phyloP scores from a whole-genome alignment of 352 stramenopile genomes.

The Phytopythium litorale region DNA sequence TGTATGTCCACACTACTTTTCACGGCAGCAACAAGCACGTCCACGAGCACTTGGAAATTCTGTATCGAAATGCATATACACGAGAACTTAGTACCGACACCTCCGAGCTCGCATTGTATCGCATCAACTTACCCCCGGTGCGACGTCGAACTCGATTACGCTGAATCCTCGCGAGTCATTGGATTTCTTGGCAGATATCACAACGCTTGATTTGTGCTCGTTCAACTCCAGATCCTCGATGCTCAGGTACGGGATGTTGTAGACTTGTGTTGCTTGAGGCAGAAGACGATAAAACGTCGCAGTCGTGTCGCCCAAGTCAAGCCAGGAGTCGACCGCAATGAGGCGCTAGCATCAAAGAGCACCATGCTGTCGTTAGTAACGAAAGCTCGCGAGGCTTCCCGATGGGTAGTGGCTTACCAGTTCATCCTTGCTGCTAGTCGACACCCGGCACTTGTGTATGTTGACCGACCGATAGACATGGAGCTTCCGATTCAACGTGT shows the following conservation, averaged over 20 bases:
- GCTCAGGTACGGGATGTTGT: constrained; percentile 52
- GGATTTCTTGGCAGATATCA: background rate
- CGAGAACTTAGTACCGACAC: background rate
- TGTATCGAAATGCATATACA: background rate
- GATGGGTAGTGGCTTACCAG: constrained; percentile 16
- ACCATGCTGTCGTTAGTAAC: background rate
- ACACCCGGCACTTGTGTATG: constrained; percentile 32
- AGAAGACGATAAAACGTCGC: constrained; percentile 50
- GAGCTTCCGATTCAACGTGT: constrained; percentile 21
- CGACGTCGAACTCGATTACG: background rate
- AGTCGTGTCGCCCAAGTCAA: constrained; percentile 43
- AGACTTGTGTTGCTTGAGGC: constrained; percentile 32
- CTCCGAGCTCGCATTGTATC: background rate
- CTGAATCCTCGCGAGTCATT: background rate
- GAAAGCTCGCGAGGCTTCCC: background rate
- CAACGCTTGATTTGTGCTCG: background rate
- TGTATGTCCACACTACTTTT: background rate
- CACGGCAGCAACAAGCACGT: background rate
- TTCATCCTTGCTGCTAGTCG: constrained; percentile 9
- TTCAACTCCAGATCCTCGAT: constrained; percentile 41
- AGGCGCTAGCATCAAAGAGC: constrained; percentile 18
- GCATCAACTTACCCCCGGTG: background rate
- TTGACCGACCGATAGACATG: constrained; percentile 18
- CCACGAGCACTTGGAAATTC: background rate
- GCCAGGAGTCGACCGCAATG: constrained; percentile 41